Evolutionary conservation across 2,329 filamentous ascomycete genomes (phyloP).

Genomic region (Venturia pyrina): DNA sequence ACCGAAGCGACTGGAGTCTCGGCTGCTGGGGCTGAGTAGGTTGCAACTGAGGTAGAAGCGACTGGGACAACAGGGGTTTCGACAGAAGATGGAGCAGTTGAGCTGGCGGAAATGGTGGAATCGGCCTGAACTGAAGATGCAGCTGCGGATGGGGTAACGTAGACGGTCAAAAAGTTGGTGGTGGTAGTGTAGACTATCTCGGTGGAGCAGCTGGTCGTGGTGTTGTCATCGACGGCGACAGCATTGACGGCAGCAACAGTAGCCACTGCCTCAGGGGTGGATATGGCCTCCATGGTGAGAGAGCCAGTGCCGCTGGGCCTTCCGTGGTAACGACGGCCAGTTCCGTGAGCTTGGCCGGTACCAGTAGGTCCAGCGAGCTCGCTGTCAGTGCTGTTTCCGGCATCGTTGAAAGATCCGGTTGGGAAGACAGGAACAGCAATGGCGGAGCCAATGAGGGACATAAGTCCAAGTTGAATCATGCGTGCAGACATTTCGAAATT

Average conservation of each 20-base stretch:
- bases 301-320: background rate
- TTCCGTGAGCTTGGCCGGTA: background rate
- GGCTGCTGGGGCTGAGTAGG: background rate
- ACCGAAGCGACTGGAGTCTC: background rate
- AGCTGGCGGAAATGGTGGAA: constrained; percentile 1
- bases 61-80: background rate
- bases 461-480: constrained; percentile 30
- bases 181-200: background rate
- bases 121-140: background rate
- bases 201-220: background rate
- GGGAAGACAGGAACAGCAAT: constrained; percentile 24
- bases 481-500: constrained; percentile 23
- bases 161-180: constrained; percentile 1
- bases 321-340: background rate
- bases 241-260: background rate
- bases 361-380: background rate
- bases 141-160: background rate
- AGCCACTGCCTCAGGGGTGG: background rate
- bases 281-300: background rate
- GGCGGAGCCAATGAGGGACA: constrained; percentile 32
- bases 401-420: background rate
- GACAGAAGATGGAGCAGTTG: background rate
- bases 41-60: background rate
- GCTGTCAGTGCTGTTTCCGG: background rate
- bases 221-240: background rate